phyloP scores from a whole-genome alignment of 495 filamentous ascomycete species.

The Pyronema domesticum region DNA sequence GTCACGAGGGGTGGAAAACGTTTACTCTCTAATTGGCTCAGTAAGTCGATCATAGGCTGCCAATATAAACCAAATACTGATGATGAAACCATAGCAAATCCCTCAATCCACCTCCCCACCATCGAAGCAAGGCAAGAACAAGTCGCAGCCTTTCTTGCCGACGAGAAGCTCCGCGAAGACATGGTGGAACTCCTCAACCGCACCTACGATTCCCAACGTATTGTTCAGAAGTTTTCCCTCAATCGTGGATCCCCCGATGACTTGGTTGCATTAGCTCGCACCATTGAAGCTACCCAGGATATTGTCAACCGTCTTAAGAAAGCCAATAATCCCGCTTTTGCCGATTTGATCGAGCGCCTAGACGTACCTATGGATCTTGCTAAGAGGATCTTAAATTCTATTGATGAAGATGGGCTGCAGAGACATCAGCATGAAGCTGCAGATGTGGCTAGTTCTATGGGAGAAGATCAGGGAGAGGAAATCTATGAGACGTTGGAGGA shows the following conservation, averaged over 20 bases:
- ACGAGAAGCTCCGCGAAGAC: conserved; percentile 46
- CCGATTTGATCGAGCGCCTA: conserved; percentile 26
- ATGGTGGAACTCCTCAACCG: conserved; percentile 49
- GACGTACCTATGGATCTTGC: conserved; percentile 52
- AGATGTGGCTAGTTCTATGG: conserved; percentile 46
- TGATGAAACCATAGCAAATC: conserved; percentile 3
- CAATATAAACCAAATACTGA: not conserved
- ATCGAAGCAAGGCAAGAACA: conserved; percentile 73
- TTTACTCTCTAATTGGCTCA: conserved; percentile 64
- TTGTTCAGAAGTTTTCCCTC: conserved; percentile 83
- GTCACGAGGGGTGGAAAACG: conserved; percentile 79
- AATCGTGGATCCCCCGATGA: conserved; percentile 92
- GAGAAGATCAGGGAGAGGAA: conserved; percentile 41
- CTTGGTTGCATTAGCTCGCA: conserved; percentile 60
- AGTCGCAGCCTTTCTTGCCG: conserved; percentile 50
- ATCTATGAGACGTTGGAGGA: conserved; percentile 41
- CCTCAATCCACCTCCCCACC: conserved; percentile 47
- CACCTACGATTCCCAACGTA: conserved; percentile 69
- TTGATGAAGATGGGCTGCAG: conserved; percentile 82
- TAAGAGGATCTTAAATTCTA: conserved; percentile 49
- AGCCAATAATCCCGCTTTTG: not conserved
- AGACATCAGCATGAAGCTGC: conserved; percentile 62
- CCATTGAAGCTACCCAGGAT: conserved; percentile 58
- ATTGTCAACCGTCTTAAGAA: conserved; percentile 37
- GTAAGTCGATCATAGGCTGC: conserved; percentile 28